Evolutionary conservation across 2,329 filamentous ascomycete species (phyloP).

Genomic region (Botrytis deweyae): DNA sequence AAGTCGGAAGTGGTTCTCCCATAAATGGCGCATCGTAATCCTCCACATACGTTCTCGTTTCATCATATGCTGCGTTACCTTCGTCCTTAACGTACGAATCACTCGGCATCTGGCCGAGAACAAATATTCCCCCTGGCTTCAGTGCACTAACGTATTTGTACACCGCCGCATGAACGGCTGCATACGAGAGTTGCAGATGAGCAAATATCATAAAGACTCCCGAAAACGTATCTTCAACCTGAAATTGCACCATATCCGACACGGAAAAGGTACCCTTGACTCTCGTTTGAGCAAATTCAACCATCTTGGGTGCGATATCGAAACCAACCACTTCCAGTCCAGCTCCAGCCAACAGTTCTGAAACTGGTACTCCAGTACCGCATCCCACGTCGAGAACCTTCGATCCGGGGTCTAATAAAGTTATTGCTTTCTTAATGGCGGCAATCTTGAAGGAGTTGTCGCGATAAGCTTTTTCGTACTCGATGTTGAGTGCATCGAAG

Average conservation of each 20-base stretch:
- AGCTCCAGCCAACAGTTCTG: constrained; percentile 32
- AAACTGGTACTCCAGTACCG: constrained; percentile 39
- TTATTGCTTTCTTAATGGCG: constrained; percentile 6
- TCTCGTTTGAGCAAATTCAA: constrained; percentile 20
- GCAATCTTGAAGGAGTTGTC: constrained; percentile 15
- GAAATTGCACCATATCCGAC: constrained; percentile 27
- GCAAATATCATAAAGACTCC: constrained; percentile 39
- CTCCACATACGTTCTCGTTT: constrained; percentile 37
- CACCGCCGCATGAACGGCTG: constrained; percentile 33
- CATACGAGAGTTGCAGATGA: constrained; percentile 35
- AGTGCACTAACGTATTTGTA: constrained; percentile 33
- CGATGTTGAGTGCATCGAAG: constrained; percentile 20
- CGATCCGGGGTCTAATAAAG: not conserved
- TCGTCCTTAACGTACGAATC: constrained; percentile 36
- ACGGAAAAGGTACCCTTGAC: constrained; percentile 26
- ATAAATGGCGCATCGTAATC: constrained; percentile 32
- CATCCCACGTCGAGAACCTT: constrained; percentile 39
- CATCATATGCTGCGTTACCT: constrained; percentile 29
- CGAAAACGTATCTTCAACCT: constrained; percentile 31
- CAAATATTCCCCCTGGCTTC: constrained; percentile 33
- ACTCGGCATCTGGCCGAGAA: constrained; percentile 35
- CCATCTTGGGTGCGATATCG: constrained; percentile 41
- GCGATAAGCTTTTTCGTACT: constrained; percentile 20
- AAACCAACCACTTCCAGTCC: constrained; percentile 26
- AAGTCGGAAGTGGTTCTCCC: constrained; percentile 30